Conservation (phyloP, 495 filamentous ascomycete genomes). For the Hyaloscypha hepaticicola region DNA sequence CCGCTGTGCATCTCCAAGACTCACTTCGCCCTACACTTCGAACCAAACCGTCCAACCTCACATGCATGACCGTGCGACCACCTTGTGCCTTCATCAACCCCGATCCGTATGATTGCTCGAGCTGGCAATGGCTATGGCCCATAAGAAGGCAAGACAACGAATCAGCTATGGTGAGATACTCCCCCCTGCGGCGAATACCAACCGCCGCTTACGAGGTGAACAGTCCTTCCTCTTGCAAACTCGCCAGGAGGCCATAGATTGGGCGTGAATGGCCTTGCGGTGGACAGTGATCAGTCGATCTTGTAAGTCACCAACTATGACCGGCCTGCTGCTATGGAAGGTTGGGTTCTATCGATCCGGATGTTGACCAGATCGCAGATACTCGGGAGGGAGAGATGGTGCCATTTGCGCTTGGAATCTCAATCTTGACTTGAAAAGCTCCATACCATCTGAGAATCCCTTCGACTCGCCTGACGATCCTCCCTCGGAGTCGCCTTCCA, state of each 20-base stretch:
- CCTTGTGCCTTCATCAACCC: background rate
- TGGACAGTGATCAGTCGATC: conserved; percentile 81
- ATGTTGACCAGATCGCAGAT: conserved; percentile 53
- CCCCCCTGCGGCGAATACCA: background rate
- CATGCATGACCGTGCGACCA: conserved; percentile 14
- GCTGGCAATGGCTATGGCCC: conserved; percentile 23
- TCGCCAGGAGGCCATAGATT: conserved; percentile 87
- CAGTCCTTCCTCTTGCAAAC: conserved; percentile 93
- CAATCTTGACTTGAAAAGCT: conserved; percentile 46
- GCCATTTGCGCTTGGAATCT: conserved; percentile 96
- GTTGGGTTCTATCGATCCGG: background rate
- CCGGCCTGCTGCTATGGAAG: conserved; percentile 3
- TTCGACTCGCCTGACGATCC: conserved; percentile 38
- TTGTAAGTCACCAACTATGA: conserved; percentile 59
- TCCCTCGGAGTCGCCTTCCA: conserved; percentile 30
- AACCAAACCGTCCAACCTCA: background rate
- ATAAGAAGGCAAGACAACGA: conserved; percentile 61
- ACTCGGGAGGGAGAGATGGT: conserved; percentile 93
- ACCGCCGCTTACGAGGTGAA: background rate
- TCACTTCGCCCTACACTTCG: background rate
- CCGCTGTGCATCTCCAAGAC: background rate
- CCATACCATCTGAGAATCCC: conserved; percentile 29
- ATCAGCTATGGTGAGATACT: conserved; percentile 62
- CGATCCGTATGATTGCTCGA: conserved; percentile 20
- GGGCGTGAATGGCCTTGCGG: conserved; percentile 88